Conservation (phyloP, 2,329 filamentous ascomycete genomes). For the Sclerotinia sclerotiorum region DNA sequence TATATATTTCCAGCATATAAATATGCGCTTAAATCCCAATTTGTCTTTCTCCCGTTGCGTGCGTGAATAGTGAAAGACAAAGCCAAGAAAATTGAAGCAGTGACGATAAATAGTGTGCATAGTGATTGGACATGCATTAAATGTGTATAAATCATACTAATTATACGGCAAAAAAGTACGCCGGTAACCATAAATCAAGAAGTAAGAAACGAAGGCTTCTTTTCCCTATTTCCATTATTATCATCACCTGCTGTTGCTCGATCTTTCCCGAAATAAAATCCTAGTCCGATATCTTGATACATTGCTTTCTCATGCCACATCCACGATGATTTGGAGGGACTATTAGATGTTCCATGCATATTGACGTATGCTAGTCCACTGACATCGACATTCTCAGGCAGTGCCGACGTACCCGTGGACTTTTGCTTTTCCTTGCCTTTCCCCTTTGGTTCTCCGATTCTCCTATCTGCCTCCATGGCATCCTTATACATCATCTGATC, state of each 20-base stretch:
- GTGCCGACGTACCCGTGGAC: not conserved
- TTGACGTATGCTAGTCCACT: not conserved
- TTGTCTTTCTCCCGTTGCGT: not conserved
- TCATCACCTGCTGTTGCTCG: not conserved
- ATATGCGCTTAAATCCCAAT: not conserved
- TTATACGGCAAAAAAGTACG: not conserved
- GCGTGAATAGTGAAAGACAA: not conserved
- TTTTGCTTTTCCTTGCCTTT: slow-evolving; percentile 31
- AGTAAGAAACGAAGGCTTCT: not conserved
- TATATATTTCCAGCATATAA: not conserved
- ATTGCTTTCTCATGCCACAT: slow-evolving; percentile 35
- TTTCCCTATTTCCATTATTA: not conserved
- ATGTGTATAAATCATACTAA: not conserved
- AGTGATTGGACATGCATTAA: not conserved
- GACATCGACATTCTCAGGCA: not conserved
- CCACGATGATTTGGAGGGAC: slow-evolving; percentile 24
- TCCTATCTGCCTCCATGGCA: slow-evolving; percentile 30
- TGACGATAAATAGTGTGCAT: not conserved
- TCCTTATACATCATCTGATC: slow-evolving; percentile 23
- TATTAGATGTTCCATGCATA: not conserved
- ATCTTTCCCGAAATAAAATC: slow-evolving; percentile 34
- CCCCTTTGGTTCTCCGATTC: slow-evolving; percentile 32
- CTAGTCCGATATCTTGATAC: slow-evolving; percentile 35
- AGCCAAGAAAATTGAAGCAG: too few relatives aligned
- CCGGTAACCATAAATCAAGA: not conserved